Evolutionary conservation across 108 stramenopile species (phyloP).

Genomic region (Skeletonema potamos): DNA sequence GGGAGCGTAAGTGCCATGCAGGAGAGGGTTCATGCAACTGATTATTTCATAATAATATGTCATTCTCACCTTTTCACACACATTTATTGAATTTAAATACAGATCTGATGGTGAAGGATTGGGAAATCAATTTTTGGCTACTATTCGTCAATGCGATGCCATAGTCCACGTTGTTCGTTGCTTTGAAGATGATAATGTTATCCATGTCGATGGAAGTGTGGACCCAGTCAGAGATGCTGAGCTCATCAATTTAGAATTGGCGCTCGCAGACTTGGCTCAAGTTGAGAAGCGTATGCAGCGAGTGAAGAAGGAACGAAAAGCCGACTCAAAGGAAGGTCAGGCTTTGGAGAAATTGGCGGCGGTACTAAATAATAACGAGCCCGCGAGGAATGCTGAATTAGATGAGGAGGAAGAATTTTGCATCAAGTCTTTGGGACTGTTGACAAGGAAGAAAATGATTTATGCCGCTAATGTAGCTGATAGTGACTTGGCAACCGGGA

Average conservation of each 20-base stretch:
- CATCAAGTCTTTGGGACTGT: constrained; percentile 82
- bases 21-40: neutral
- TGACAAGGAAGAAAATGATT: constrained; percentile 93
- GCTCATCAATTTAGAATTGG: constrained; percentile 95
- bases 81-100: no score
- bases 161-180: constrained; percentile 88
- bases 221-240: constrained; percentile 97
- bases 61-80: no score
- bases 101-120: constrained; percentile 91
- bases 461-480: constrained; percentile 99
- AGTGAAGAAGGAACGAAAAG: constrained; percentile 79
- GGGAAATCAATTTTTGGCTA: constrained; percentile 98
- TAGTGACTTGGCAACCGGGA: constrained; percentile 88
- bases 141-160: constrained; percentile 91
- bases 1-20: constrained; percentile 68
- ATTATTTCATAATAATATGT: neutral
- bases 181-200: constrained; percentile 98
- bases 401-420: constrained; percentile 79
- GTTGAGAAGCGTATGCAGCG: constrained; percentile 90
- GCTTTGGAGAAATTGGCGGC: constrained; percentile 86
- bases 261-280: constrained; percentile 95
- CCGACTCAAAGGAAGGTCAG: constrained; percentile 64
- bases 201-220: constrained; percentile 93
- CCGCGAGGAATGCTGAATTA: constrained; percentile 83
- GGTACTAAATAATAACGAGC: constrained; percentile 72